Evolutionary conservation across 2,329 filamentous ascomycete genomes (phyloP).

Genomic region (Aspergillus caelatus): DNA sequence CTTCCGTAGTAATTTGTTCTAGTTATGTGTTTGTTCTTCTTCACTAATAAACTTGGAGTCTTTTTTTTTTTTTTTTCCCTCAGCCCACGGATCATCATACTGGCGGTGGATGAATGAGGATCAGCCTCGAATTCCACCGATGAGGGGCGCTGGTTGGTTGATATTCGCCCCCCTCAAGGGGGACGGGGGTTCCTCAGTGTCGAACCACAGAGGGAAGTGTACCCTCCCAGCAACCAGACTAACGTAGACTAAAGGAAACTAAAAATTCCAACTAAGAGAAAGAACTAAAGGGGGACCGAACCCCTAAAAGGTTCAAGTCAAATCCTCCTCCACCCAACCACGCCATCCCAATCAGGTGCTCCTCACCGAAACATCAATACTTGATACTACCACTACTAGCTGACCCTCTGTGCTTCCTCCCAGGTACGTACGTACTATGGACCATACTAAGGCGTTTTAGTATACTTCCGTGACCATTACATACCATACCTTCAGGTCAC

Average conservation of each 20-base stretch:
- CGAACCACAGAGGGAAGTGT: slow-evolving; percentile 19
- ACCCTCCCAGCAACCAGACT: background rate
- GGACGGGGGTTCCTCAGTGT: slow-evolving; percentile 16
- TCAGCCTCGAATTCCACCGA: slow-evolving; percentile 23
- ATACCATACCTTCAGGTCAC: background rate
- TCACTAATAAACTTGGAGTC: background rate
- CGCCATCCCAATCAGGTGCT: slow-evolving; percentile 13
- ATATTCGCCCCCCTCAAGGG: slow-evolving; percentile 17
- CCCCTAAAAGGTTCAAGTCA: slow-evolving; percentile 14
- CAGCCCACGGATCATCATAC: slow-evolving; percentile 13
- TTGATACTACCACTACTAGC: background rate
- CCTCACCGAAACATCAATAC: slow-evolving; percentile 9
- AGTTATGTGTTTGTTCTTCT: too few species aligned
- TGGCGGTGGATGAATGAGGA: slow-evolving; percentile 24
- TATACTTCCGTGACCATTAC: background rate
- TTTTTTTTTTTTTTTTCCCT: background rate
- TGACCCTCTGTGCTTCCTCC: background rate
- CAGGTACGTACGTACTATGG: background rate
- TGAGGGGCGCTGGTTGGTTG: slow-evolving; percentile 17
- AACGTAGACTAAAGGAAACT: slow-evolving; percentile 3
- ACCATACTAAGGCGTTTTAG: background rate
- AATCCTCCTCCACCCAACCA: slow-evolving; percentile 2
- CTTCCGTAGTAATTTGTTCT: background rate
- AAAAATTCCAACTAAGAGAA: background rate
- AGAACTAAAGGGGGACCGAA: slow-evolving; percentile 11